Conservation (phyloP, 2,329 filamentous ascomycete species). For the Alternaria hordeiaustralica region DNA sequence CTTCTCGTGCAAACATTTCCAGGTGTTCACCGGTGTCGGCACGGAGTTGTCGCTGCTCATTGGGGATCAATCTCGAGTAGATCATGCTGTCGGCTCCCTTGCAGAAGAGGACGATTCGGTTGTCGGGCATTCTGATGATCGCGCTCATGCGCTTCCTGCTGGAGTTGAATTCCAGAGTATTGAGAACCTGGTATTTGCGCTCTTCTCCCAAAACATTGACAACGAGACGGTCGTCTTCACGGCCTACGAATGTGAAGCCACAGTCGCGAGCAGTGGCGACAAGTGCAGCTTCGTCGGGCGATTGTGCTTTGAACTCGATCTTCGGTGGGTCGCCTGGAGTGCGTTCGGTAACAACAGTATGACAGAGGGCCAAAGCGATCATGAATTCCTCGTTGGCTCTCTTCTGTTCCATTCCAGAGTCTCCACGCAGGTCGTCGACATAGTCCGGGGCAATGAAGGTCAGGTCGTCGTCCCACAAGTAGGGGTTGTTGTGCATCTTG, state of each 20-base stretch:
- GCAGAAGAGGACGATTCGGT: constrained; percentile 88
- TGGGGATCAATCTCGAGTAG: constrained; percentile 84
- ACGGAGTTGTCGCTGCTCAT: constrained; percentile 85
- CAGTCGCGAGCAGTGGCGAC: constrained; percentile 94
- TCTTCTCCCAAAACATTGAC: constrained; percentile 89
- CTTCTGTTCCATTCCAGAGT: constrained; percentile 77
- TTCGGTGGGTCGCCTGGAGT: constrained; percentile 87
- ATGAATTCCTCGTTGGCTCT: constrained; percentile 87
- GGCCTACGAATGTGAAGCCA: constrained; percentile 89
- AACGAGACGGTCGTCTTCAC: constrained; percentile 78
- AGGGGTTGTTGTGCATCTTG: constrained; percentile 84
- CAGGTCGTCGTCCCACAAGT: constrained; percentile 84
- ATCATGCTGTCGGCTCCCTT: constrained; percentile 98
- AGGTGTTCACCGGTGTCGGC: constrained; percentile 88
- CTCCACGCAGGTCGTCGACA: constrained; percentile 79
- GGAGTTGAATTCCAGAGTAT: constrained; percentile 97
- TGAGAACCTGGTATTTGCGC: constrained; percentile 83
- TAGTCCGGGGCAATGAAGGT: constrained; percentile 94
- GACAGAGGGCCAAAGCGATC: constrained; percentile 92
- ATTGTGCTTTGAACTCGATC: constrained; percentile 96
- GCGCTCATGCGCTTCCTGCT: constrained; percentile 97
- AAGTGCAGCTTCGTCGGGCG: constrained; percentile 92
- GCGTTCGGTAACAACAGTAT: constrained; percentile 92
- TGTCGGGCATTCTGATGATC: constrained; percentile 92
- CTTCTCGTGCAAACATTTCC: constrained; percentile 96